Percentiles rank a stretch among this genome's conserved stretches.
These are phyloP conservation scores for Elongisporangium senticosum DNA, from an alignment of 352 stramenopile species.

Conservation along the genomic window DNA sequence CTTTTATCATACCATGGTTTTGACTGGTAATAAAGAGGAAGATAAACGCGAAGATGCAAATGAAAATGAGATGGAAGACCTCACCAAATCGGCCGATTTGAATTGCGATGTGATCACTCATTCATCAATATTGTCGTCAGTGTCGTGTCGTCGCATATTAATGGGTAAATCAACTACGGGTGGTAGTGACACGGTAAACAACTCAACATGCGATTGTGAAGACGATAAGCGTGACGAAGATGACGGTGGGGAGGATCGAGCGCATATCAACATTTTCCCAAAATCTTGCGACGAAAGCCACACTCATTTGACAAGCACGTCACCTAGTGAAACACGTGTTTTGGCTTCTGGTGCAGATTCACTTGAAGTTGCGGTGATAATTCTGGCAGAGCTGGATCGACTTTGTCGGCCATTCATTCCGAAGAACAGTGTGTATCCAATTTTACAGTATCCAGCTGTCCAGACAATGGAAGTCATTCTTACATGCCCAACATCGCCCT, in stretches of 20 bases:
- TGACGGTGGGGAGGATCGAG: background rate
- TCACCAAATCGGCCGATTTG: background rate
- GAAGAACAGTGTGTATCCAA: conserved; percentile 23
- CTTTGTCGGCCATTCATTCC: conserved; percentile 44
- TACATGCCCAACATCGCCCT: background rate
- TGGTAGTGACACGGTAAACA: background rate
- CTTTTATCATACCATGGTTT: conserved; percentile 92
- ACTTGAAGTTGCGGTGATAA: conserved; percentile 36
- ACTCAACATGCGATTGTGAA: background rate
- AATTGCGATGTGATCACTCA: background rate
- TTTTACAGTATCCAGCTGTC: conserved; percentile 21
- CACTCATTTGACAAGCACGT: background rate
- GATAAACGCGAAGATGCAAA: conserved; percentile 22
- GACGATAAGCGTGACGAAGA: background rate
- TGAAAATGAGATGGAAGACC: background rate
- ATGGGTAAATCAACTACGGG: background rate
- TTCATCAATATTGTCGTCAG: conserved; percentile 6
- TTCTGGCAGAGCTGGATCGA: conserved; percentile 79
- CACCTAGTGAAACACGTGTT: background rate
- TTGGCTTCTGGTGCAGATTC: conserved; percentile 9
- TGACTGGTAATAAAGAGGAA: conserved; percentile 74
- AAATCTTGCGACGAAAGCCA: background rate
- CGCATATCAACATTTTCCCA: background rate
- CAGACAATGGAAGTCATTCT: conserved; percentile 17
- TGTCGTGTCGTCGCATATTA: conserved; percentile 6